Base-by-base conservation (phyloP, 2,329 filamentous ascomycete species). In the Xylariaceae sp. region DNA sequence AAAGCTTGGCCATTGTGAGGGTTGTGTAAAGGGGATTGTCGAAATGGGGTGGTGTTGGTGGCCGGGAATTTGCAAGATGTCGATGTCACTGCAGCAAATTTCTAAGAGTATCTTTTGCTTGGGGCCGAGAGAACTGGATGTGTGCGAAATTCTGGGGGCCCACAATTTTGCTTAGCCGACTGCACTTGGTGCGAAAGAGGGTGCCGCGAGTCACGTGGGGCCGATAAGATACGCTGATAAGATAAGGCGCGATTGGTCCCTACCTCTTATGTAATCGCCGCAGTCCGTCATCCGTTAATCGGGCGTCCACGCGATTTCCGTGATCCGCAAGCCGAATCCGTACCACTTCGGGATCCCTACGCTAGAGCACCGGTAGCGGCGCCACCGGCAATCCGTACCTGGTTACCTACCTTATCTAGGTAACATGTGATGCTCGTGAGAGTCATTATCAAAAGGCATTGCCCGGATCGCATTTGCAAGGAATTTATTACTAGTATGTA, bases 1-100 rank as follows among this genome's bases (percentile, higher is more conserved):
- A 69, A 50, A 68, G 49, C 60, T 70, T 70, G 61, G 68, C 68
- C 68, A 71, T 69, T 69, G 60, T 64, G 65, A 64, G 47, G 61
- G 58, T 63, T 61, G 63, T 63, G 18, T 64, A 61, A 17, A 55
- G 51, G 52, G 35, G 54, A 53, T 55, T 58, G 58, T 61, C 48
- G 61, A 63, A 58, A 59, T 51, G 55, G 57, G 15, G 57, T 59
- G 64, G 49, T 61, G 55, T 48, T 63, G 59, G 47, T 54, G 50
- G 51, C 50, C 51, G 57, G 37, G 51, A 57, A 35, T 44, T 55
- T 57, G 54, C 51, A 49, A 57, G 58, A 44, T 57, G 55, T 61
- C 58, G 56, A 62, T 61, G 51, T 61, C 59, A 59, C 54, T 56
- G 53, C 58, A 57, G 53, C 55, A 58, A 63, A 61, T 60, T 58